Evolutionary conservation across 352 stramenopile species (phyloP).

Genomic region (Peronosclerospora sorghi): DNA sequence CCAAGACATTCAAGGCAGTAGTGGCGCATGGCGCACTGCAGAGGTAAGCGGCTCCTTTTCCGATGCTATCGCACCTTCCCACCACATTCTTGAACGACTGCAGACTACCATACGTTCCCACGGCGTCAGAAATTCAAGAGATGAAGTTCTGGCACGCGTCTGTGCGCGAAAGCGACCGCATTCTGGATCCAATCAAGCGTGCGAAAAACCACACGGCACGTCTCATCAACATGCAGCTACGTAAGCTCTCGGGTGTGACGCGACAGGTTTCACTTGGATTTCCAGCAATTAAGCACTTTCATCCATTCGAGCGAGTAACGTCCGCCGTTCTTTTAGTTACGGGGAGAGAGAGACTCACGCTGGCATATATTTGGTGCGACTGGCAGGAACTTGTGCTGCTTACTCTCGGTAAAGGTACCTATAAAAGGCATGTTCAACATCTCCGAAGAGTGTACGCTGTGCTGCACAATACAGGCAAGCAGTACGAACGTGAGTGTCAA

Average conservation of each 20-base stretch:
- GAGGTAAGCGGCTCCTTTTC: constrained; percentile 19
- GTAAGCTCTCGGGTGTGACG: constrained; percentile 62
- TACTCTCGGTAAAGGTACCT: constrained; percentile 56
- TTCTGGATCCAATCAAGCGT: constrained; percentile 67
- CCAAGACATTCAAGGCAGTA: too few relatives aligned
- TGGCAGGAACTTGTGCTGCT: constrained; percentile 68
- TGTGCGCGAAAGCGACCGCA: constrained; percentile 68
- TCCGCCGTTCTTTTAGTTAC: not conserved
- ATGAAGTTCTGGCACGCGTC: constrained; percentile 79
- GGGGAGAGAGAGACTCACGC: not conserved
- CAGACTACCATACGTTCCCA: constrained; percentile 74
- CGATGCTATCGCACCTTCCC: not conserved
- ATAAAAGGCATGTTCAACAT: constrained; percentile 64
- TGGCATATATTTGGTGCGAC: not conserved
- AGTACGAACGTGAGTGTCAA: constrained; percentile 57
- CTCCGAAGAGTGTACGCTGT: constrained; percentile 67
- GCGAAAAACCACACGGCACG: constrained; percentile 73
- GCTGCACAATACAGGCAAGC: constrained; percentile 69
- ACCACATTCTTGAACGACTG: not conserved
- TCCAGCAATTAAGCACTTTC: constrained; percentile 60
- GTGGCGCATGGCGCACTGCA: constrained; percentile 60
- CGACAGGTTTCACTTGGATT: constrained; percentile 63
- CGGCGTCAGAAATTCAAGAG: constrained; percentile 70
- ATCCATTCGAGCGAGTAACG: constrained; percentile 69
- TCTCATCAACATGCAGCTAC: constrained; percentile 71